Conservation (phyloP, 805 yeast genomes). For the Lachancea nothofagi region DNA sequence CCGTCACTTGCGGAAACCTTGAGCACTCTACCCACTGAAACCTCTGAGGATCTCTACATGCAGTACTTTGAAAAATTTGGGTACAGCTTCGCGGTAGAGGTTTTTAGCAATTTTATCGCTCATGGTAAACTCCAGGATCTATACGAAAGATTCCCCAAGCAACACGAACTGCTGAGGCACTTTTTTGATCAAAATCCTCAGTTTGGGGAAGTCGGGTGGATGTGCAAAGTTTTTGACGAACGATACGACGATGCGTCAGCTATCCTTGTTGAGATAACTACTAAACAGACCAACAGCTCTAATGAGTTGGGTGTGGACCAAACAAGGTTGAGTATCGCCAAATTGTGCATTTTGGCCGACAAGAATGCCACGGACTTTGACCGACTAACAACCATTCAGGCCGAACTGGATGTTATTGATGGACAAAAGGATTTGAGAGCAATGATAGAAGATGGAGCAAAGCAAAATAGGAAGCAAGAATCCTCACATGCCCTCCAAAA, state of each 20-base stretch:
- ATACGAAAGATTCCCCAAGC: slow-evolving; percentile 52
- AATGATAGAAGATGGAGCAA: slow-evolving; percentile 13
- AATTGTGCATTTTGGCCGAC: slow-evolving; percentile 52
- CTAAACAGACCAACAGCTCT: slow-evolving; percentile 38
- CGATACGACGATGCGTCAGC: slow-evolving; percentile 47
- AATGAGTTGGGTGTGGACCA: slow-evolving; percentile 36
- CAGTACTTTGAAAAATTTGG: slow-evolving; percentile 57
- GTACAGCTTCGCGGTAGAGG: slow-evolving; percentile 58
- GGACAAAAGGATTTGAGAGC: slow-evolving; percentile 36
- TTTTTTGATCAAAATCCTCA: slow-evolving; percentile 45
- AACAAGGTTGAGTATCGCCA: slow-evolving; percentile 64
- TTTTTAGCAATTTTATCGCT: slow-evolving; percentile 55
- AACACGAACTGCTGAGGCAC: slow-evolving; percentile 42
- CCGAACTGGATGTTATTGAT: slow-evolving; percentile 42
- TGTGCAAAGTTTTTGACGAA: slow-evolving; percentile 50
- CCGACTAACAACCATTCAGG: slow-evolving; percentile 42
- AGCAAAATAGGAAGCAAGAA: slow-evolving; percentile 22
- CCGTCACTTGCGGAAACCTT: slow-evolving; percentile 50
- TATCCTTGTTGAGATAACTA: slow-evolving; percentile 40
- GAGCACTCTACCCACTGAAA: slow-evolving; percentile 37
- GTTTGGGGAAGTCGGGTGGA: slow-evolving; percentile 64
- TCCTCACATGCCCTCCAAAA: slow-evolving; percentile 17
- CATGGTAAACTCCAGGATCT: slow-evolving; percentile 48
- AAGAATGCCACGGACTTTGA: slow-evolving; percentile 13
- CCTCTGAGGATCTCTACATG: slow-evolving; percentile 44